Evolutionary conservation across 495 filamentous ascomycete species (phyloP), one percentile per base, ranked within the genome.

Genomic region (Xylaria bambusicola): DNA sequence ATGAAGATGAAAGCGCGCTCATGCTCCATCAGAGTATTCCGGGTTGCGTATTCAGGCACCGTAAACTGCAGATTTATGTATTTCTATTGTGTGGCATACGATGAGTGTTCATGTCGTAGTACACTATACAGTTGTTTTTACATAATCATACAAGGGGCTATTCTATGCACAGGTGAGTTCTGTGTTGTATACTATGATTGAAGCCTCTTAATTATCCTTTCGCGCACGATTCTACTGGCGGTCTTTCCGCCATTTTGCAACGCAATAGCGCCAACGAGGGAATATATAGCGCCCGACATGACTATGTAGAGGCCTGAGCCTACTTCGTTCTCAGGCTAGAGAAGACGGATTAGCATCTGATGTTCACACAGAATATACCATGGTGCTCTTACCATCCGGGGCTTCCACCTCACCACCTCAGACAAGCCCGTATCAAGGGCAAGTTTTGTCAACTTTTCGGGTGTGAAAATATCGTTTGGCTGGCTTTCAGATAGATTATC

Each of bases 201-300:
- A 18, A 80, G 13, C 58, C 62, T 73, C 61, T 69, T 76, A 63
- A 98, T 73, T 67, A 98, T 86, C 73, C 85, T 86, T 58, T 97
- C 89, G 66, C 82, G 83, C 17, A 88, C 85, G 57, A 94, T 75
- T 71, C 82, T 77, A 56, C 86, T 87, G 48, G 95, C 93, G 55
- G 87, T 78, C 47, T 87, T 84, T 47, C 89, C 90, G 26, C 94
- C 94, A 62, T 88, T 86, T 72, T 96, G 89, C 59, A 98, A 74
- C 9, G 92, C 85, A 56, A 98, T 73, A 23, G 95, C 94, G 23
- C 94, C 94, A 36, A 98, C 71, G 23, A 99, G 86, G 15, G 92
- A 90, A 67, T 88, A 94, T 53, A 97, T 65, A 20, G 89, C 82
- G 52, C 90, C 84, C n/a, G 85, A 78, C 47, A 92, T 75, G 36